Percentiles rank a stretch among this genome's conserved stretches.
Evolutionary conservation across 2,329 filamentous ascomycete genomes (phyloP).

Genomic region (Beauveria scarabaeidicola): DNA sequence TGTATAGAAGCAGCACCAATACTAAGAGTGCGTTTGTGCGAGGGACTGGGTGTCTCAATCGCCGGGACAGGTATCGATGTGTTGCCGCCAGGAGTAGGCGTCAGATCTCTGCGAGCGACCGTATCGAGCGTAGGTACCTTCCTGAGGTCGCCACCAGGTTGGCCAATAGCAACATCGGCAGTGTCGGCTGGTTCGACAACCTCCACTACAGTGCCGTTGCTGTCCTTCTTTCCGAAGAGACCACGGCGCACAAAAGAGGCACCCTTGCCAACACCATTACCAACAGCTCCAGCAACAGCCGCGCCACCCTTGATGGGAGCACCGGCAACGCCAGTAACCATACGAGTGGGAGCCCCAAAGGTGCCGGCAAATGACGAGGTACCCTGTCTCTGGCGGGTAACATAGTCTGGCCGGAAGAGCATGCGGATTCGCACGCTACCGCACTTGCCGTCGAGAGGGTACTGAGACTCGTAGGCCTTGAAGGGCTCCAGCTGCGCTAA

Average conservation of each 20-base stretch:
- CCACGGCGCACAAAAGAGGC: conserved; percentile 85
- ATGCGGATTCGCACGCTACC: conserved; percentile 75
- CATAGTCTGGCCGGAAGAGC: conserved; percentile 88
- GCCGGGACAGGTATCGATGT: conserved; percentile 2
- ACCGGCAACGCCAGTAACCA: conserved; percentile 71
- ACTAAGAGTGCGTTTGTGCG: conserved; percentile 47
- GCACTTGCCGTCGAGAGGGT: conserved; percentile 80
- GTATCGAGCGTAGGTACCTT: conserved; percentile 31
- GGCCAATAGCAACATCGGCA: conserved; percentile 15
- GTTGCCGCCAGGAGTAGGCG: conserved; percentile 12
- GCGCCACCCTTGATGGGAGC: conserved; percentile 91
- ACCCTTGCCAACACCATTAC: conserved; percentile 76
- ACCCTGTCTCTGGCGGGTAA: conserved; percentile 77
- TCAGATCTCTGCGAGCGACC: conserved; percentile 21
- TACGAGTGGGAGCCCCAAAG: conserved; percentile 77
- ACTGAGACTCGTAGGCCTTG: conserved; percentile 62
- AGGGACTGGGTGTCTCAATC: conserved; percentile 11
- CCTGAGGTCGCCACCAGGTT: conserved; percentile 30
- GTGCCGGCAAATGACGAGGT: conserved; percentile 90
- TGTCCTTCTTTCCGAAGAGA: conserved; percentile 61
- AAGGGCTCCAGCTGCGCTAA: conserved; percentile 80
- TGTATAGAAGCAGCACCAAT: conserved; percentile 57
- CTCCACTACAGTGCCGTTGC: conserved; percentile 38
- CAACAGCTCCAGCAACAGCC: conserved; percentile 62
- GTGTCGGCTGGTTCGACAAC: conserved; percentile 24